Conservation (phyloP, 2,329 filamentous ascomycete genomes). For the Pseudogymnoascus sp. region DNA sequence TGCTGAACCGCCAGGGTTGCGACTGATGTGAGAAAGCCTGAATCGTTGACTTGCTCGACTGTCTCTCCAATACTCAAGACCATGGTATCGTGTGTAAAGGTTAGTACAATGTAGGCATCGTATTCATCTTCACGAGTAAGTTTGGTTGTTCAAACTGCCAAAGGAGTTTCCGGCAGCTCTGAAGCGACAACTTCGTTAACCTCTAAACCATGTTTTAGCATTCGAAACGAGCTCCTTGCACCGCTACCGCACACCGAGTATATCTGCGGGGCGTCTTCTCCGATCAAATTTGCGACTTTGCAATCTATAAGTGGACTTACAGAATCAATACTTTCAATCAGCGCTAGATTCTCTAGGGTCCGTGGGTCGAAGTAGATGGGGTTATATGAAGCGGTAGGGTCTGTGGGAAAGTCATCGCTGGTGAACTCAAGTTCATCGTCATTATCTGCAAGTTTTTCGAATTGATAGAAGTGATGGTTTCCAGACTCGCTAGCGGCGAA, state of each 20-base stretch:
- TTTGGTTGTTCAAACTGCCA: slow-evolving; percentile 92
- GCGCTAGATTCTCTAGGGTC: slow-evolving; percentile 67
- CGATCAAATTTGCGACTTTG: slow-evolving; percentile 81
- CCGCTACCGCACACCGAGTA: slow-evolving; percentile 86
- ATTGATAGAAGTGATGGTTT: slow-evolving; percentile 91
- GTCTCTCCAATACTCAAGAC: slow-evolving; percentile 94
- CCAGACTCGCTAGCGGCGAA: slow-evolving; percentile 89
- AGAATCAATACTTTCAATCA: slow-evolving; percentile 77
- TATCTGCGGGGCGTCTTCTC: slow-evolving; percentile 92
- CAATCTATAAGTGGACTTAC: slow-evolving; percentile 88
- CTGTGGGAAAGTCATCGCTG: slow-evolving; percentile 73
- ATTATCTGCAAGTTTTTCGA: slow-evolving; percentile 92
- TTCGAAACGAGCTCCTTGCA: slow-evolving; percentile 82
- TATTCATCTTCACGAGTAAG: slow-evolving; percentile 71
- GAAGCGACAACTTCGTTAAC: slow-evolving; percentile 95
- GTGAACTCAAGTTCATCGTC: slow-evolving; percentile 80
- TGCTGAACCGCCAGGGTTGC: slow-evolving; percentile 88
- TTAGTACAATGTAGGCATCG: slow-evolving; percentile 92
- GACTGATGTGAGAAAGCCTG: slow-evolving; percentile 80
- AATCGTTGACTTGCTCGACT: slow-evolving; percentile 90
- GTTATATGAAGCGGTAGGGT: slow-evolving; percentile 61
- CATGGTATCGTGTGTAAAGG: slow-evolving; percentile 79
- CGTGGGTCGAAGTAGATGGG: slow-evolving; percentile 82
- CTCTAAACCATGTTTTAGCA: slow-evolving; percentile 83
- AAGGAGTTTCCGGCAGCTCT: slow-evolving; percentile 78